These are phyloP conservation scores for Candida michaelii DNA, from an alignment of 805 yeast species.

Conservation along the genomic window DNA sequence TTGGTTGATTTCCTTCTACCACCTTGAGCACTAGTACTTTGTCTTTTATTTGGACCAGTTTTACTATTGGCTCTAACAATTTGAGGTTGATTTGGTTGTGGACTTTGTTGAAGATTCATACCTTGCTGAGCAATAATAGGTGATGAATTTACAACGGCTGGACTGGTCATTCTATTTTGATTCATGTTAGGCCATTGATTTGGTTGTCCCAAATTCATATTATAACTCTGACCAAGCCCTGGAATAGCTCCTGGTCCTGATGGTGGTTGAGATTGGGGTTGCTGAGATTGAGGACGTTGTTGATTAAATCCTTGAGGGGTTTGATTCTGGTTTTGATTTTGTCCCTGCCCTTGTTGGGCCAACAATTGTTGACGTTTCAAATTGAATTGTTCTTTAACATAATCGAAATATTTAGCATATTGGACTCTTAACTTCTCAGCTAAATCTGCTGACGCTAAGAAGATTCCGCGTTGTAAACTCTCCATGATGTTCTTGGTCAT, in stretches of 20 bases:
- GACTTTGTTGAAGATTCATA: conserved; percentile 12
- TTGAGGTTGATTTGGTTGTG: conserved; percentile 10
- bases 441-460: conserved; percentile 70
- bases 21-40: conserved; percentile 18
- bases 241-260: conserved; percentile 1
- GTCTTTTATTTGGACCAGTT: conserved; percentile 12
- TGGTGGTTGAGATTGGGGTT: conserved; percentile 3
- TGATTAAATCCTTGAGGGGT: background rate
- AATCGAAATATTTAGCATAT: conserved; percentile 70
- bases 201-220: conserved; percentile 15
- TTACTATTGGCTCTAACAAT: conserved; percentile 9
- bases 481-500: conserved; percentile 78
- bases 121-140: conserved; percentile 23
- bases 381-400: conserved; percentile 63
- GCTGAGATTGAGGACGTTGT: background rate
- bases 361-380: conserved; percentile 37
- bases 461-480: conserved; percentile 61
- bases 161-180: conserved; percentile 10
- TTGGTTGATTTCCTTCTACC: conserved; percentile 22
- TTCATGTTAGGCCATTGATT: conserved; percentile 17
- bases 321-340: conserved; percentile 3
- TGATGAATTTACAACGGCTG: conserved; percentile 8
- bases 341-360: conserved; percentile 29
- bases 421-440: conserved; percentile 70
- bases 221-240: background rate